A percentile compares a stretch with the other conserved stretches of the same genome.
These are phyloP conservation scores for Brassica napus DNA, from an alignment of 345 rosid genomes.

Conservation along the genomic window DNA sequence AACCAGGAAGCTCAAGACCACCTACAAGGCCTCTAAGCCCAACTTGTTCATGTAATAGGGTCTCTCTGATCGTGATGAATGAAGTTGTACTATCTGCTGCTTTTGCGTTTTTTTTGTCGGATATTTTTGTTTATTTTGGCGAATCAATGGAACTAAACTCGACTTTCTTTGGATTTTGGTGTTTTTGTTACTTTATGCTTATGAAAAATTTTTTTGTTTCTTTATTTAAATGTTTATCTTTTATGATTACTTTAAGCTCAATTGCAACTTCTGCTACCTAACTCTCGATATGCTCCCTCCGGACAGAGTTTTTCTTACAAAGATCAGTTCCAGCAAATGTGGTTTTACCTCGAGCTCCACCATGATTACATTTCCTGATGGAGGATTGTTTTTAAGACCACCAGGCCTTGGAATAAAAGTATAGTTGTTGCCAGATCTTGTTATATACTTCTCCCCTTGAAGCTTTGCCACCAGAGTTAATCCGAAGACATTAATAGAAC, in stretches of 20 bases:
- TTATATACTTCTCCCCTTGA: conserved; percentile 76
- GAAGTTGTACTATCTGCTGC: neutral
- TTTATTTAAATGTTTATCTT: neutral
- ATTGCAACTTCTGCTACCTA: too few relatives aligned
- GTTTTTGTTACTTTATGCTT: neutral
- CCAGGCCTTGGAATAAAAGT: conserved; percentile 63
- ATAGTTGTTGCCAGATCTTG: conserved; percentile 74
- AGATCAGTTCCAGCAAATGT: too few relatives aligned
- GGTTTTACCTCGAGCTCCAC: neutral
- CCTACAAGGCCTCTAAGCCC: conserved; percentile 72
- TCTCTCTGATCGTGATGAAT: conserved; percentile 14
- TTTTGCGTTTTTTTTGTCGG: neutral
- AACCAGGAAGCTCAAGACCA: conserved; percentile 66
- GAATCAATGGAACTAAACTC: conserved; percentile 8
- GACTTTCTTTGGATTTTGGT: conserved; percentile 18
- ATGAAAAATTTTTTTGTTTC: neutral
- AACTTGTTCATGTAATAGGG: conserved; percentile 59
- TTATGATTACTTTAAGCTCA: too few relatives aligned
- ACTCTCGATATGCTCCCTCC: too few relatives aligned
- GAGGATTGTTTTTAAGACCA: conserved; percentile 76
- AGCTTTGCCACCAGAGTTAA: conserved; percentile 91
- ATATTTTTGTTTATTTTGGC: neutral
- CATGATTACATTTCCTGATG: conserved; percentile 63
- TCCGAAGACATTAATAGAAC: conserved; percentile 49
- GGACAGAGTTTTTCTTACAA: too few relatives aligned